Conservation (phyloP, 2,329 filamentous ascomycete genomes). For the Exophiala alcalophila region DNA sequence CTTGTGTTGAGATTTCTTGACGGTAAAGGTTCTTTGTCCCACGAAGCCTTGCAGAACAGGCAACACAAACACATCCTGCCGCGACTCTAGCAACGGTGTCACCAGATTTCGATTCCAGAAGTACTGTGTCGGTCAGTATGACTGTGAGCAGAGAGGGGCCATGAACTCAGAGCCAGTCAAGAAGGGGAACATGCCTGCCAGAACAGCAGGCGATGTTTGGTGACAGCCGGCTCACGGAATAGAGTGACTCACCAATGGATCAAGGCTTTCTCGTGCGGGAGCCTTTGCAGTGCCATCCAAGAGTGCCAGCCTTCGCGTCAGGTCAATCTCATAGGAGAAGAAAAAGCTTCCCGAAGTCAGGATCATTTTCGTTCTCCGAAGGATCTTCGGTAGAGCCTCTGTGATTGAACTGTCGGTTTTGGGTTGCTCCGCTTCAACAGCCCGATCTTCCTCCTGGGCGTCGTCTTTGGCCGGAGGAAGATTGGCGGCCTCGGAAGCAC, state of each 20-base stretch:
- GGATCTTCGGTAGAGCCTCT: conserved; percentile 73
- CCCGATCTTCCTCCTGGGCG: conserved; percentile 4
- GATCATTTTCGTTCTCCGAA: conserved; percentile 79
- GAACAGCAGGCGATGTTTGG: too few relatives aligned
- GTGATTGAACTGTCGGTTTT: conserved; percentile 37
- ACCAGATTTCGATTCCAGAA: conserved; percentile 88
- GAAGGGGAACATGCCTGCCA: too few relatives aligned
- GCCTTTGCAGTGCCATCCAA: conserved; percentile 11
- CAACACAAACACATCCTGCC: conserved; percentile 67
- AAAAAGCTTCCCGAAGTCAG: conserved; percentile 86
- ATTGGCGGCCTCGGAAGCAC: conserved; percentile 13
- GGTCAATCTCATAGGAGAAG: conserved; percentile 91
- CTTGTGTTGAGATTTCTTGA: conserved; percentile 49
- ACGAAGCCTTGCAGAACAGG: conserved; percentile 94
- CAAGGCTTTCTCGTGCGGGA: conserved; percentile 17
- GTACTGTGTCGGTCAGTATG: conserved; percentile 49
- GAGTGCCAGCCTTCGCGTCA: conserved; percentile 64
- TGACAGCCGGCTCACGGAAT: not conserved
- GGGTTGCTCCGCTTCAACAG: conserved; percentile 6
- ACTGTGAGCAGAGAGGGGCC: too few relatives aligned
- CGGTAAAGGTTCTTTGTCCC: conserved; percentile 76
- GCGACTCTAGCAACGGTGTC: conserved; percentile 69
- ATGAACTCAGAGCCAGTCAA: too few relatives aligned
- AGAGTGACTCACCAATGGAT: conserved; percentile 15
- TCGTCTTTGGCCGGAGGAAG: conserved; percentile 3